Evolutionary conservation across 208 protist species (phyloP), one percentile per base, ranked within the genome.

Genomic region (Acanthamoeba lenticulata): DNA sequence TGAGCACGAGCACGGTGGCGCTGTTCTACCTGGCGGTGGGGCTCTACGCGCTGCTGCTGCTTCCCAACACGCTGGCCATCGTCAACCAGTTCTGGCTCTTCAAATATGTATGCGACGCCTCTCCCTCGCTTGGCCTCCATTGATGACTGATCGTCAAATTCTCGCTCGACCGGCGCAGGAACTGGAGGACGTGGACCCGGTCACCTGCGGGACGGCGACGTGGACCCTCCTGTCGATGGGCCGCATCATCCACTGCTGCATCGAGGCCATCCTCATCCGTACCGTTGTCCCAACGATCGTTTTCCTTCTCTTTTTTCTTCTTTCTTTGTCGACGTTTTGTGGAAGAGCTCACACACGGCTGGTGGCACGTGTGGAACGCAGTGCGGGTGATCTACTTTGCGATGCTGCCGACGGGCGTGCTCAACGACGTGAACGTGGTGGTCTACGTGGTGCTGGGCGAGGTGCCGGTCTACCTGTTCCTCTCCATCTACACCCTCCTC

Each of bases 11-110:
- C 5, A 86, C 77, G 29, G 77, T 86, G 42, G 77, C n/a, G 27
- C 27, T 86, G 77, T 86, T 86, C 77, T 86, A 86, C 44, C 19
- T 86, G 0, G 77, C 77, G 3, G 77, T 86, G 6, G 77, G n/a
- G 15, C 77, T 86, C 9, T 86, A 86, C 45, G 44, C 77, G 3
- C 6, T 86, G 9, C 27, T 86, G 24, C 34, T 86, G 15, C 34
- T 86, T 5, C 77, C 77, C 40, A 86, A 86, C 77, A 86, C 77
- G 77, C 77, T 86, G 77, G 77, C 77, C 45, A 86, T 86, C n/a
- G 21, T 86, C 29, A 86, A 86, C 45, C 77, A 86, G 77, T 40
- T 86, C 40, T 86, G 24, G 4, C 77, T 86, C 77, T 86, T 57
- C 45, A 60, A 86, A 60, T 17, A 47, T 0, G 77, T 86, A 86